Base-by-base conservation (phyloP, 768 basidiomycete genomes). In the Phaeotremella fagi region DNA sequence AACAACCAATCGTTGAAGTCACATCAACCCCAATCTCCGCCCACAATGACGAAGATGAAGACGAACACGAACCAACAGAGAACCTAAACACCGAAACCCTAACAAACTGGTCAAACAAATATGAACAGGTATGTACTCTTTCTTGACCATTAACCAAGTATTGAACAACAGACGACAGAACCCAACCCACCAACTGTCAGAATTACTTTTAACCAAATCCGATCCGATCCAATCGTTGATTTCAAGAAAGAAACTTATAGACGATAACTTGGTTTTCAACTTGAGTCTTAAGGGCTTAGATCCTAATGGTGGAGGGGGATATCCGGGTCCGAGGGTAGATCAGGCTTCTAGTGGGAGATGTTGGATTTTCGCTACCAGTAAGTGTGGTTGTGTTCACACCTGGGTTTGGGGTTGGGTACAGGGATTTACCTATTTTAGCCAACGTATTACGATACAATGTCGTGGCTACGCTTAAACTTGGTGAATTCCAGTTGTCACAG, bases 281-380 rank as follows among this genome's bases (percentile, higher is more conserved):
- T 80, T 83, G 61, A 78, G 82, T 57, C 68, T 95, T 18, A 71
- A 68, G 43, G 71, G 71, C 4, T 26, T 66, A 1, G 38, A n/a
- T n/a, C n/a, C n/a, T n/a, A n/a, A n/a, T 12, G 38, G 33, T 54
- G 23, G 66, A 68, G 20, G 85, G 50, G 85, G 86, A 76, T 86
- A 87, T 79, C 84, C 89, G 1, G 82, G 80, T 1, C 90, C 90
- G 9, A 78, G 91, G 59, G 91, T 89, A 12, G 82, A 86, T 75
- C 90, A 94, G 81, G 86, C 84, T 77, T 83, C 80, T 69, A 87
- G 85, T 52, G 92, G 92, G 0, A 79, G 92, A 43, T 98, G 92
- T 78, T 98, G 94, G 92, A 79, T 95, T 6, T 97, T 97, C 72
- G 88, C 91, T 1, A 87, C 88, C 5, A 91, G 89, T 57, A 89